phyloP scores from a whole-genome alignment of 805 yeast species.

The Kockiozyma suomiensis region DNA sequence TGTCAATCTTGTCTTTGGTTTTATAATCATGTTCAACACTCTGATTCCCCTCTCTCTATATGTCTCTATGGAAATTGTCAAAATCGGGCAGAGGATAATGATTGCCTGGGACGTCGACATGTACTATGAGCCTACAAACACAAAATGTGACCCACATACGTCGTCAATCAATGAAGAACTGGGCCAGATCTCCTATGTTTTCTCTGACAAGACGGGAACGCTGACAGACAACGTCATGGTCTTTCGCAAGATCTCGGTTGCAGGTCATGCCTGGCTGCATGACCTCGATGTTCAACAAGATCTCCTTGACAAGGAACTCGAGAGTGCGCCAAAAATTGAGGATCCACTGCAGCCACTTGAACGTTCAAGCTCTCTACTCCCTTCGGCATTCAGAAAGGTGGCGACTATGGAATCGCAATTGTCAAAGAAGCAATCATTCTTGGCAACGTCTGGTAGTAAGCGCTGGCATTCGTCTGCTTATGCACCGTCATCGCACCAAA shows the following conservation, averaged over 20 bases:
- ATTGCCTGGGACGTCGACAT: constrained; percentile 91
- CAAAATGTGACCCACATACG: constrained; percentile 93
- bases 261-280: constrained; percentile 90
- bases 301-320: constrained; percentile 25
- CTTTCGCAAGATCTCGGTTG: constrained; percentile 82
- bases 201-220: constrained; percentile 97
- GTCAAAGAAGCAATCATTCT: constrained; percentile 1
- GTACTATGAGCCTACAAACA: constrained; percentile 81
- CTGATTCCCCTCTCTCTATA: constrained; percentile 92
- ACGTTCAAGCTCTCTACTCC: constrained; percentile 15
- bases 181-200: constrained; percentile 94
- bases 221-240: constrained; percentile 93
- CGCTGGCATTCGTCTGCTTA: constrained; percentile 30
- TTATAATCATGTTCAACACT: constrained; percentile 95
- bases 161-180: constrained; percentile 94
- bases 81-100: constrained; percentile 78
- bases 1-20: constrained; percentile 92
- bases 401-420: constrained; percentile 18
- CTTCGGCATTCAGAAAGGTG: constrained; percentile 22
- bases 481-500: constrained; percentile 1
- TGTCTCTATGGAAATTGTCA: constrained; percentile 95
- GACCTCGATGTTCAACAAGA: constrained; percentile 56
- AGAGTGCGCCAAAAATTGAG: not conserved
- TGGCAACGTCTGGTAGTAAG: not conserved
- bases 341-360: not conserved